Evolutionary conservation across 305 asterid genomes (phyloP).

Genomic region (Galium porrigens): DNA sequence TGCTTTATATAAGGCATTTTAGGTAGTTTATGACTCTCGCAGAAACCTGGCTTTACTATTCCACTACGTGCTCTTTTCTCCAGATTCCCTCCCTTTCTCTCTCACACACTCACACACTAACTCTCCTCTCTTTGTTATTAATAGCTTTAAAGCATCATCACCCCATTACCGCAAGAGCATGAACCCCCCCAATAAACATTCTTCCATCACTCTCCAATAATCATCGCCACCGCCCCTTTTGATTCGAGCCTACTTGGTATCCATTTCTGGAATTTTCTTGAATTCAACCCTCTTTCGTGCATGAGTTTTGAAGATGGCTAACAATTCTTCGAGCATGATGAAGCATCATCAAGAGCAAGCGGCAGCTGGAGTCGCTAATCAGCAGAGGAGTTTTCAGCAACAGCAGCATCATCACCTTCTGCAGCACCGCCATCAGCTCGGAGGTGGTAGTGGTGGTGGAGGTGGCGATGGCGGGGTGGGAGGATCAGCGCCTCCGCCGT

Average conservation of each 20-base stretch:
- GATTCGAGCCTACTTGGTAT: background rate
- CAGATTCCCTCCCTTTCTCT: constrained; percentile 10
- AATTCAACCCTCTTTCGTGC: constrained; percentile 1
- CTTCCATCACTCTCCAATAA: background rate
- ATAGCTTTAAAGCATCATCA: constrained; percentile 12
- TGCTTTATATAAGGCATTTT: background rate
- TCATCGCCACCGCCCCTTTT: background rate
- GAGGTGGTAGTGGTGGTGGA: background rate
- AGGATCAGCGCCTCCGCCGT: background rate
- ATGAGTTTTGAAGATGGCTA: constrained; percentile 14
- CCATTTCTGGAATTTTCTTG: background rate
- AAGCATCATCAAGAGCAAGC: constrained; percentile 13
- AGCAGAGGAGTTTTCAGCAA: constrained; percentile 10
- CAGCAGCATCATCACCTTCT: constrained; percentile 1
- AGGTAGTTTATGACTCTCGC: background rate
- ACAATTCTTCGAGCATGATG: constrained; percentile 9
- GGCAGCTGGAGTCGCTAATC: background rate
- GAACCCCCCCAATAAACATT: constrained; percentile 5
- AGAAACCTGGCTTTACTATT: constrained; percentile 10
- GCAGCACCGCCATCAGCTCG: background rate
- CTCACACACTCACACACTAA: constrained; percentile 11
- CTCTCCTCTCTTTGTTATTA: background rate
- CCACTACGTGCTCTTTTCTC: background rate
- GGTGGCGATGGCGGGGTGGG: constrained; percentile 2
- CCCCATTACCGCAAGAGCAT: constrained; percentile 8